phyloP scores from a whole-genome alignment of 352 stramenopile genomes.

The Phytophthora idaei region DNA sequence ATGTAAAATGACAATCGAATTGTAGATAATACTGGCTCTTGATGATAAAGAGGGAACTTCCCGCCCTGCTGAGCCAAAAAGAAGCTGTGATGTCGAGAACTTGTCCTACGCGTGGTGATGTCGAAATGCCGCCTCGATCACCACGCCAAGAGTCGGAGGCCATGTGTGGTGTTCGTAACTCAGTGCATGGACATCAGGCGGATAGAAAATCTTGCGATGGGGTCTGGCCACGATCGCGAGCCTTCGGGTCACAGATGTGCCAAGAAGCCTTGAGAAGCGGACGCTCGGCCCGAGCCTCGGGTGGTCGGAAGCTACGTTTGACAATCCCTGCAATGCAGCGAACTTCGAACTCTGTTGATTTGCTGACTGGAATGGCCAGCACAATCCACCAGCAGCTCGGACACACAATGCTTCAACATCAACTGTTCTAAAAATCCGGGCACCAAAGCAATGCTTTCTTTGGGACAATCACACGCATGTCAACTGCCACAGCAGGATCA shows the following conservation, averaged over 20 bases:
- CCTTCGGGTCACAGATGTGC: constrained; percentile 7
- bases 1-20: not conserved
- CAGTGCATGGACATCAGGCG: constrained; percentile 3
- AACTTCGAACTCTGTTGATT: constrained; percentile 14
- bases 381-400: constrained; percentile 27
- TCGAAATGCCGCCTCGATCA: not conserved
- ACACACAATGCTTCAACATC: constrained; percentile 17
- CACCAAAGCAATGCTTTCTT: not conserved
- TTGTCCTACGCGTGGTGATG: constrained; percentile 3
- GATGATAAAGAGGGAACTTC: constrained; percentile 1
- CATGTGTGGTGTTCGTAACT: constrained; percentile 20
- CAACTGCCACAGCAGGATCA: not conserved
- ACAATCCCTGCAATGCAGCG: constrained; percentile 7
- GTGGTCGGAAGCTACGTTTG: constrained; percentile 11
- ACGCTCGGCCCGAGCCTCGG: not conserved
- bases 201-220: constrained; percentile 27
- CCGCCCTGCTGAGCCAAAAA: constrained; percentile 12
- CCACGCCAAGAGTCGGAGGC: constrained; percentile 15
- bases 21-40: constrained; percentile 8
- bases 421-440: constrained; percentile 10
- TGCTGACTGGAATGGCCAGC: constrained; percentile 11
- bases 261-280: constrained; percentile 1
- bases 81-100: constrained; percentile 2
- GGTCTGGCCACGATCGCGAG: constrained; percentile 4
- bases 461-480: constrained; percentile 1